Evolutionary conservation across 2,329 filamentous ascomycete genomes (phyloP), one percentile per base, ranked within the genome.

Genomic region (Colletotrichum musicola): DNA sequence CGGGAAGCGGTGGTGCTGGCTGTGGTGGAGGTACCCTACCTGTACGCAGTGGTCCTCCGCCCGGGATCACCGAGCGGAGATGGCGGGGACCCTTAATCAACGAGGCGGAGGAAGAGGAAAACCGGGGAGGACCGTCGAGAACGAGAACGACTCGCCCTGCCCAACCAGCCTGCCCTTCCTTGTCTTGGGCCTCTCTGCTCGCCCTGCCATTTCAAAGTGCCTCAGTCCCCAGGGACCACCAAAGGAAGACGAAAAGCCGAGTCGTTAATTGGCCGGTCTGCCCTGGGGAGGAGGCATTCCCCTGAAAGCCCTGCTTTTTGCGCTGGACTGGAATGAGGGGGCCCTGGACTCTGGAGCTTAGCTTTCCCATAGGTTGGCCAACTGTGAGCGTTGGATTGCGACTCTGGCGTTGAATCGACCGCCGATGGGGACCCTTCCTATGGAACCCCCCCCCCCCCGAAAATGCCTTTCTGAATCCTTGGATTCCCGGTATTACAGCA

Each of bases 51-150:
- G 20, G 47, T 35, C 18, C 20, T 44, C 59, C 44, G 65, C 13
- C 47, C 62, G 65, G 65, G 44, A 53, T 54, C 54, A 49, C 65
- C 61, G 65, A 64, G 60, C 61, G 65, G 61, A 55, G 61, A 59
- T 20, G 61, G 65, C 54, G 65, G 65, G 60, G 44, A 5, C n/a
- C 30, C 46, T 68, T 35, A 47, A 64, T 58, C 60, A 54, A 63
- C 16, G 57, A 55, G 57, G 63, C 35, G 35, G 53, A 18, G 51
- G 35, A 44, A 25, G 22, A 25, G 22, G 42, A 42, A 49, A 18
- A 18, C 30, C 46, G 57, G 30, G 57, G 57, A 14, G 13, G 9
- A n/a, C 30, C 46, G 57, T 51, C 44, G 46, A 42, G 57, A 4
- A 25, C n/a, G n/a, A 25, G 3, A 4, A 60, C 58, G 58, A 42